Evolutionary conservation across 306 rosid genomes (phyloP).

Genomic region (Sindora glabra): DNA sequence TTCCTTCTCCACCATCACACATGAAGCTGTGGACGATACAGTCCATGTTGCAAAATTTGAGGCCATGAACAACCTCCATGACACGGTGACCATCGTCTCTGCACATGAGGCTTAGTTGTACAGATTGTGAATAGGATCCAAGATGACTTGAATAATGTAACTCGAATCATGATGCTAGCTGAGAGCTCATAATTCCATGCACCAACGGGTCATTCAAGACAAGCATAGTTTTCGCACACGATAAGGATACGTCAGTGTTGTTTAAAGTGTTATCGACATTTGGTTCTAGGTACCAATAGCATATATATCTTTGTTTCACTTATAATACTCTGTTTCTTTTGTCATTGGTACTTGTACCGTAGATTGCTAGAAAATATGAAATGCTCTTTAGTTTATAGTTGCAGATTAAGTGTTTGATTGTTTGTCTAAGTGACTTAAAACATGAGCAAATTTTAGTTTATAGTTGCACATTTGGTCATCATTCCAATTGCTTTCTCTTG

Average conservation of each 20-base stretch:
- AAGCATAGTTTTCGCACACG: slow-evolving; percentile 94
- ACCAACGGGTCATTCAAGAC: slow-evolving; percentile 89
- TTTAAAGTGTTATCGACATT: slow-evolving; percentile 89
- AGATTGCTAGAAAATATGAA: too few species aligned
- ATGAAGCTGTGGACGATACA: slow-evolving; percentile 92
- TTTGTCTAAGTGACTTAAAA: too few species aligned
- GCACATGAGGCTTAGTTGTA: slow-evolving; percentile 82
- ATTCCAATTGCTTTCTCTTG: too few species aligned
- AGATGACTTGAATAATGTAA: slow-evolving; percentile 86
- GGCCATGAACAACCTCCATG: slow-evolving; percentile 55
- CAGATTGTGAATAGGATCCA: slow-evolving; percentile 85
- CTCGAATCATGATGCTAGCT: slow-evolving; percentile 82
- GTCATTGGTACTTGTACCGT: too few species aligned
- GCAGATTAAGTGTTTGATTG: too few species aligned
- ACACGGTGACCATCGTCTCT: slow-evolving; percentile 81
- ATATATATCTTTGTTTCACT: too few species aligned
- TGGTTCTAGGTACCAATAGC: slow-evolving; percentile 78
- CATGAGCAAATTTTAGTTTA: too few species aligned
- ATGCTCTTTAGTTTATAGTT: too few species aligned
- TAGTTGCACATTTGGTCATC: too few species aligned
- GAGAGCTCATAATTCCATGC: slow-evolving; percentile 84
- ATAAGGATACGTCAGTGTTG: slow-evolving; percentile 79
- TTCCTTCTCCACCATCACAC: slow-evolving; percentile 88
- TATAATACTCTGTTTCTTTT: too few species aligned
- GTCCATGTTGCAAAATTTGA: slow-evolving; percentile 85